A percentile compares a stretch with the other conserved stretches of the same genome.
phyloP scores from a whole-genome alignment of 2,329 filamentous ascomycete genomes.

The Escovopsis sp. region DNA sequence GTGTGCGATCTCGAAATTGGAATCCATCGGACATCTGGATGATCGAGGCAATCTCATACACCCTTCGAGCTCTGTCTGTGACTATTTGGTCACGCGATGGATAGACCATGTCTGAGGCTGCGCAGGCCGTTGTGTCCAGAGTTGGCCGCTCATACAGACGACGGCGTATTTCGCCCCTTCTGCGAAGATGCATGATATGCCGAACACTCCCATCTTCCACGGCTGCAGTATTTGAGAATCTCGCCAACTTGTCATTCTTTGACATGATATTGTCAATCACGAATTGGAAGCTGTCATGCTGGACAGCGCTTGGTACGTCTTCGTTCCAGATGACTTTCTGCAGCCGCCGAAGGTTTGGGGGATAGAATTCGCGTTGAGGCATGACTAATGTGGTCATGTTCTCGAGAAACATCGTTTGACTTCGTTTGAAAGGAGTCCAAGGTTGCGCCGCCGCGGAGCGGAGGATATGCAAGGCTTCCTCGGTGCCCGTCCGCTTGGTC shows the following conservation, averaged over 20 bases:
- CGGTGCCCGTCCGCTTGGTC: conserved; percentile 43
- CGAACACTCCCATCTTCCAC: no score
- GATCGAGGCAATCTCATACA: not conserved
- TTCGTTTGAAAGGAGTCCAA: conserved; percentile 22
- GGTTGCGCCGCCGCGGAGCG: conserved; percentile 35
- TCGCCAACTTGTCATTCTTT: not conserved
- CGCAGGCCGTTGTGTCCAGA: not conserved
- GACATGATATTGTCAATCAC: not conserved
- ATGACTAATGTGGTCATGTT: conserved; percentile 10
- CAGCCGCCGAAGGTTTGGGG: conserved; percentile 15
- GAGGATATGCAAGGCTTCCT: conserved; percentile 40
- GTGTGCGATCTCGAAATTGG: not conserved
- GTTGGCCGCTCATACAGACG: not conserved
- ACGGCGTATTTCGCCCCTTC: not conserved
- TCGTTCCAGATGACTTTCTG: conserved; percentile 22
- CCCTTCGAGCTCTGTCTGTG: not conserved
- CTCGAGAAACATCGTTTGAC: conserved; percentile 1
- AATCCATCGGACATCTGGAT: not conserved
- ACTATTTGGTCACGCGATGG: not conserved
- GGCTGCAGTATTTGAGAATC: not conserved
- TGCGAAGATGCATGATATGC: not conserved
- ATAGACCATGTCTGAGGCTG: not conserved
- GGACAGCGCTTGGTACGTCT: conserved; percentile 17
- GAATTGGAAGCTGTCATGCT: conserved; percentile 19
- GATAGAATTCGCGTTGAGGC: conserved; percentile 22